These are phyloP conservation scores for Luffa aegyptiaca DNA, from an alignment of 306 rosid genomes.

Conservation along the genomic window DNA sequence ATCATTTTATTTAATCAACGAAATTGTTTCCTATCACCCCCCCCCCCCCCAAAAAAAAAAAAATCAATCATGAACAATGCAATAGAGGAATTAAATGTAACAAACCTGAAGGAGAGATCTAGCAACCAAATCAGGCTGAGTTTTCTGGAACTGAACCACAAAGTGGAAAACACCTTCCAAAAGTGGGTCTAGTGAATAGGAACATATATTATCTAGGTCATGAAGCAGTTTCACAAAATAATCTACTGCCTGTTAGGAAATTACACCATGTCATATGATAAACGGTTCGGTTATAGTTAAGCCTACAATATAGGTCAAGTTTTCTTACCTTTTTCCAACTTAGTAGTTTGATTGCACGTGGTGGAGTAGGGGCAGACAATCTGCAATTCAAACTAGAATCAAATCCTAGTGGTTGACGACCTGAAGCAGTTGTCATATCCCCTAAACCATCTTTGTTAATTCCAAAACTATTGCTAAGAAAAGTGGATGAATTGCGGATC, in stretches of 20 bases:
- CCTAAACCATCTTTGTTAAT: constrained; percentile 29
- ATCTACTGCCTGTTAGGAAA: constrained; percentile 63
- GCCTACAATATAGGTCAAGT: not conserved
- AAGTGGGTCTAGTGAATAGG: constrained; percentile 57
- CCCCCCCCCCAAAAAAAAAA: no score
- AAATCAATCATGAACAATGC: not conserved
- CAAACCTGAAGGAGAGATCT: constrained; percentile 94
- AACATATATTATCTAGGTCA: constrained; percentile 64
- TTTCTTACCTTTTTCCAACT: constrained; percentile 61
- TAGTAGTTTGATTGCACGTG: constrained; percentile 69
- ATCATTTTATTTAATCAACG: no score
- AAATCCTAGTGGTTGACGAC: constrained; percentile 86
- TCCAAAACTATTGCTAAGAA: constrained; percentile 47
- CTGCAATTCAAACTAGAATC: constrained; percentile 83
- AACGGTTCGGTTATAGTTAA: not conserved
- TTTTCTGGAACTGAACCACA: constrained; percentile 81
- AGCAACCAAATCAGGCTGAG: constrained; percentile 86
- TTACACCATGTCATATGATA: constrained; percentile 12
- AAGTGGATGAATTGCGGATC: constrained; percentile 48
- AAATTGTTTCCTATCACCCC: no score
- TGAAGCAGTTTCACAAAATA: constrained; percentile 78
- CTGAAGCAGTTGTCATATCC: constrained; percentile 71
- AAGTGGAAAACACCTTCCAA: constrained; percentile 68
- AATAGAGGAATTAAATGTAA: constrained; percentile 5
- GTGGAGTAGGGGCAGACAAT: constrained; percentile 93